Evolutionary conservation across 345 rosid genomes (phyloP).

Genomic region (Heritiera littoralis): DNA sequence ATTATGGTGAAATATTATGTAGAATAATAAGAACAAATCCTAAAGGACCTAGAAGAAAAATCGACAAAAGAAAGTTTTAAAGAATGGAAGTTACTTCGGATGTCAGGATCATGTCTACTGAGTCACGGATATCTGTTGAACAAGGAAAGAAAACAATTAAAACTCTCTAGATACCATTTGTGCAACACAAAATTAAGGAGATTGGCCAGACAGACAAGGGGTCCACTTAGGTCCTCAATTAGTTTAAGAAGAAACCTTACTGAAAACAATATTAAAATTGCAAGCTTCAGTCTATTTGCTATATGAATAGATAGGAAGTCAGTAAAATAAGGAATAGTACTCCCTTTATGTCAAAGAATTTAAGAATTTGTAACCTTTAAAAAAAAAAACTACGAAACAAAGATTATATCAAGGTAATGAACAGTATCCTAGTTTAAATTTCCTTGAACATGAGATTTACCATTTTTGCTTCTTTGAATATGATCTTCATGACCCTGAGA

Average conservation of each 20-base stretch:
- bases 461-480: constrained; percentile 25
- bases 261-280: background rate
- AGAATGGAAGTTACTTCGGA: constrained; percentile 32
- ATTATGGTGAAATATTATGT: background rate
- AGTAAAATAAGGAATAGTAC: no score
- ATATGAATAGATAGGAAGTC: no score
- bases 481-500: constrained; percentile 32
- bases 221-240: background rate
- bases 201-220: background rate
- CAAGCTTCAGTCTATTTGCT: no score
- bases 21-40: constrained; percentile 7
- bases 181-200: constrained; percentile 7
- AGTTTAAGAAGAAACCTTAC: background rate
- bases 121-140: constrained; percentile 32
- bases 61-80: background rate
- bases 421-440: background rate
- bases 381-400: background rate
- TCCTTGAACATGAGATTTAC: constrained; percentile 21
- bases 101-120: constrained; percentile 14
- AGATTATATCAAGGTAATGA: background rate
- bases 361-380: background rate
- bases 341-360: no score
- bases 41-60: constrained; percentile 5
- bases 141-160: constrained; percentile 17
- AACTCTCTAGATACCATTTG: background rate